phyloP scores from a whole-genome alignment of 176 grass and related monocot genomes.

The Triticum monococcum region DNA sequence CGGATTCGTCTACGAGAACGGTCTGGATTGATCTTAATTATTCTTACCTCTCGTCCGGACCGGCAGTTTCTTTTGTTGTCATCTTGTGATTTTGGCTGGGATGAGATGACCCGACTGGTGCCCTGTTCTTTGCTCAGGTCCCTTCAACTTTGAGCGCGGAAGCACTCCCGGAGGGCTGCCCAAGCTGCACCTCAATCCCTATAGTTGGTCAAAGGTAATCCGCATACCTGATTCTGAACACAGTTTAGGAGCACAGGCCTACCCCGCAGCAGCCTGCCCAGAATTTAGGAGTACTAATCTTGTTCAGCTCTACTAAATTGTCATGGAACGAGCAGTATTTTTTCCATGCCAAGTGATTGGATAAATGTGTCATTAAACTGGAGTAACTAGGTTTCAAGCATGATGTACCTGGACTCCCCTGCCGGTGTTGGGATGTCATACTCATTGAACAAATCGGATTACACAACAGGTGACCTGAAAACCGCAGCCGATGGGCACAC shows the following conservation, averaged over 20 bases:
- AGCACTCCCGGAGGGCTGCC: slow-evolving; percentile 39
- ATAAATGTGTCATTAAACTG: not conserved
- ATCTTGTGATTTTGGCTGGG: not conserved
- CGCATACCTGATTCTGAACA: no score
- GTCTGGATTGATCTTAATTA: not conserved
- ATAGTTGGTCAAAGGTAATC: slow-evolving; percentile 84
- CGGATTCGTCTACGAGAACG: slow-evolving; percentile 85
- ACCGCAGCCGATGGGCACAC: slow-evolving; percentile 74
- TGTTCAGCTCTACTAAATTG: no score
- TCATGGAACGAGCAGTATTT: not conserved
- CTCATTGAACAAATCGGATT: slow-evolving; percentile 66
- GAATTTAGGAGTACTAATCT: no score
- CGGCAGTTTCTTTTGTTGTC: not conserved
- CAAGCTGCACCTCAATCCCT: slow-evolving; percentile 76
- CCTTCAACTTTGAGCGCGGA: slow-evolving; percentile 71
- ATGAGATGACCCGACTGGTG: not conserved
- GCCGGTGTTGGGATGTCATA: slow-evolving; percentile 85
- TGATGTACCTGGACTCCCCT: slow-evolving; percentile 82
- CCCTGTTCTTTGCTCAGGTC: slow-evolving; percentile 31
- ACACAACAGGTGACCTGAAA: slow-evolving; percentile 73
- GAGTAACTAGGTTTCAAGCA: slow-evolving; percentile 65
- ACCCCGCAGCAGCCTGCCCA: no score
- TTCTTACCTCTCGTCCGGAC: not conserved
- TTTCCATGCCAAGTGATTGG: not conserved
- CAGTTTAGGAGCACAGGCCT: no score